phyloP scores from a whole-genome alignment of 148 eudicot species.

The Silene latifolia region DNA sequence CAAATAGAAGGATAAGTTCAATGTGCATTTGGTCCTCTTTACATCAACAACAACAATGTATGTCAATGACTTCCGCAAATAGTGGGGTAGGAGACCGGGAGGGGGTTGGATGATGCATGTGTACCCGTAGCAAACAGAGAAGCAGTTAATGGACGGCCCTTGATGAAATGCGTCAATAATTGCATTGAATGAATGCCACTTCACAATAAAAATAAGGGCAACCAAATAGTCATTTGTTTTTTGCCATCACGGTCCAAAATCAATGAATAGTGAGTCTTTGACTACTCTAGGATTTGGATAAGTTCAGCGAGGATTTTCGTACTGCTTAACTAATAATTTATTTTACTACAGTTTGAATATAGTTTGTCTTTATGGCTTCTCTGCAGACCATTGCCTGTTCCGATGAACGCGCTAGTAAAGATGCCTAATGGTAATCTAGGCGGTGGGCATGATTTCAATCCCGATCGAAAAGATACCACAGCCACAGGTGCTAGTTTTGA shows the following conservation, averaged over 20 bases:
- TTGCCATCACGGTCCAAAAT: background rate
- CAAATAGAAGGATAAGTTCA: background rate
- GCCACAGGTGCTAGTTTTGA: slow-evolving; percentile 8
- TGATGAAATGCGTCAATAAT: no score
- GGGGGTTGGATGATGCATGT: background rate
- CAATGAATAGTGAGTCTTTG: background rate
- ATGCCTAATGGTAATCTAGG: slow-evolving; percentile 29
- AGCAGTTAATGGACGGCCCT: no score
- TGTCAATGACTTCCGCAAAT: background rate
- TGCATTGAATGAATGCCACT: background rate
- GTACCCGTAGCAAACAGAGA: no score
- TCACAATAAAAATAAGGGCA: background rate
- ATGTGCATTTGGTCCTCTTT: no score
- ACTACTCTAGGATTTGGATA: background rate
- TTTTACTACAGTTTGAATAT: background rate
- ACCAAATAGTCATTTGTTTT: background rate
- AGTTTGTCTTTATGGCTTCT: background rate
- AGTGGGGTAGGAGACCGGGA: background rate
- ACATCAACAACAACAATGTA: background rate
- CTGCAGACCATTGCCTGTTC: slow-evolving; percentile 28
- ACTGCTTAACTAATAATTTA: background rate
- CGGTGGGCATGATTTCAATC: slow-evolving; percentile 21
- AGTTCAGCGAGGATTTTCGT: background rate
- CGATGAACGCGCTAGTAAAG: slow-evolving; percentile 28
- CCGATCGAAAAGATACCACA: slow-evolving; percentile 23